Evolutionary conservation across 2,329 filamentous ascomycete species (phyloP).

Genomic region (Hymenoscyphus fructigenus): DNA sequence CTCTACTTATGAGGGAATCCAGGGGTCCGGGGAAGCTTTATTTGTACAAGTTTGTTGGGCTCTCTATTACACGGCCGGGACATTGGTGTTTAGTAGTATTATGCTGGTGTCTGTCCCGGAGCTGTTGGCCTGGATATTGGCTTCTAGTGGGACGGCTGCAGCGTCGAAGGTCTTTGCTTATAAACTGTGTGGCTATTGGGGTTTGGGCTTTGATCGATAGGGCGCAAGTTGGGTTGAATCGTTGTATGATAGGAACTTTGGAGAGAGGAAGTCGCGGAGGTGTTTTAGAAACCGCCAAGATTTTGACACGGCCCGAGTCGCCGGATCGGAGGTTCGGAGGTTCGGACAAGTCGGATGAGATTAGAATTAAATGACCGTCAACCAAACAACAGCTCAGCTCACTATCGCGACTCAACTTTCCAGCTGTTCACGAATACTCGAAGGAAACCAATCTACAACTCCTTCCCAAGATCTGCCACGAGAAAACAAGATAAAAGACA

Average conservation of each 20-base stretch:
- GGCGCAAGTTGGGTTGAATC: too few species aligned
- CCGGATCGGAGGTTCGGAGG: background rate
- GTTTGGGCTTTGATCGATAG: background rate
- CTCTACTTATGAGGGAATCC: slow-evolving; percentile 20
- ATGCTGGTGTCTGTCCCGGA: slow-evolving; percentile 38
- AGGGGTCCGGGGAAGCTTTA: slow-evolving; percentile 34
- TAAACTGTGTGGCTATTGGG: slow-evolving; percentile 18
- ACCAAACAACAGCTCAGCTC: background rate
- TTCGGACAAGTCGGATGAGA: background rate
- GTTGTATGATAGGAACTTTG: too few species aligned
- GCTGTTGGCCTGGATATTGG: slow-evolving; percentile 35
- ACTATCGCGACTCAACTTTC: background rate
- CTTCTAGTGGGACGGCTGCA: slow-evolving; percentile 28
- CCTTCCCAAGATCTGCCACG: background rate
- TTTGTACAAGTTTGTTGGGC: slow-evolving; percentile 36
- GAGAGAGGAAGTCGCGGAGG: too few species aligned
- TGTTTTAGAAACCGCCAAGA: too few species aligned
- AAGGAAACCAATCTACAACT: background rate
- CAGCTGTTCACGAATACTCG: background rate
- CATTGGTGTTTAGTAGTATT: slow-evolving; percentile 36
- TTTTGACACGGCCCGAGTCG: background rate
- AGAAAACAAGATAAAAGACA: background rate
- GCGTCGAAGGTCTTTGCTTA: slow-evolving; percentile 34
- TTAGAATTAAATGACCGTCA: background rate
- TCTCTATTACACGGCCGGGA: slow-evolving; percentile 38